phyloP scores from a whole-genome alignment of 1,284 basidiomycete species.

The Takashimella tepidaria region DNA sequence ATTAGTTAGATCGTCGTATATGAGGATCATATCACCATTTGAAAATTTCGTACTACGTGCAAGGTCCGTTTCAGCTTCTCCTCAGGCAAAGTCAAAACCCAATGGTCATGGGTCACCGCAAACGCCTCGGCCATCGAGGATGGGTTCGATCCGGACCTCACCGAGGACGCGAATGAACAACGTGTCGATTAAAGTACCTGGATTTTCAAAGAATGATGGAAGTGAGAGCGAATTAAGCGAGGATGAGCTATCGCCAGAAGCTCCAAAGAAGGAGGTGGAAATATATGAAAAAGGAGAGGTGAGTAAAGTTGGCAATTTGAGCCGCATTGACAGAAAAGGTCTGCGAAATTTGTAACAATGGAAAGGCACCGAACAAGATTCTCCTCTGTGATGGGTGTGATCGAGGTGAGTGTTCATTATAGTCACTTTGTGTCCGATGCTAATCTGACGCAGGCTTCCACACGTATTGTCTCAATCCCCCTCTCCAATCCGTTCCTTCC shows the following conservation, averaged over 20 bases:
- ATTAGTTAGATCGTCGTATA: constrained; percentile 84
- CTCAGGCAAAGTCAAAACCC: background rate
- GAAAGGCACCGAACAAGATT: constrained; percentile 83
- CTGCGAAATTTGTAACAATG: constrained; percentile 87
- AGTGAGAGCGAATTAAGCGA: constrained; percentile 41
- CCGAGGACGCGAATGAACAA: background rate
- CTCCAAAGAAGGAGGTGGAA: constrained; percentile 3
- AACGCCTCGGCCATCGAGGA: background rate
- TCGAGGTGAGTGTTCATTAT: constrained; percentile 61
- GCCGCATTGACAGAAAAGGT: constrained; percentile 48
- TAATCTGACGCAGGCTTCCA: constrained; percentile 67
- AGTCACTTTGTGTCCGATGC: too few relatives aligned
- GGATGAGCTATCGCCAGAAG: constrained; percentile 25
- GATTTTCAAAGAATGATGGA: constrained; percentile 31
- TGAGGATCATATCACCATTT: constrained; percentile 85
- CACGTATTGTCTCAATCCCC: constrained; percentile 92
- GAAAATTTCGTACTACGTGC: constrained; percentile 81
- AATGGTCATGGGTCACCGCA: constrained; percentile 16
- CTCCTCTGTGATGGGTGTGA: constrained; percentile 96
- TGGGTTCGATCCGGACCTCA: background rate
- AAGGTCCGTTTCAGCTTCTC: constrained; percentile 47
- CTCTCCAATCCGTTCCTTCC: constrained; percentile 74
- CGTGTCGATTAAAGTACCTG: constrained; percentile 33
- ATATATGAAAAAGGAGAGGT: constrained; percentile 46
- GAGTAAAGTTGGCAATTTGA: too few relatives aligned